Base-by-base conservation (phyloP, 257 asterid species). In the Dorcoceras hygrometricum region DNA sequence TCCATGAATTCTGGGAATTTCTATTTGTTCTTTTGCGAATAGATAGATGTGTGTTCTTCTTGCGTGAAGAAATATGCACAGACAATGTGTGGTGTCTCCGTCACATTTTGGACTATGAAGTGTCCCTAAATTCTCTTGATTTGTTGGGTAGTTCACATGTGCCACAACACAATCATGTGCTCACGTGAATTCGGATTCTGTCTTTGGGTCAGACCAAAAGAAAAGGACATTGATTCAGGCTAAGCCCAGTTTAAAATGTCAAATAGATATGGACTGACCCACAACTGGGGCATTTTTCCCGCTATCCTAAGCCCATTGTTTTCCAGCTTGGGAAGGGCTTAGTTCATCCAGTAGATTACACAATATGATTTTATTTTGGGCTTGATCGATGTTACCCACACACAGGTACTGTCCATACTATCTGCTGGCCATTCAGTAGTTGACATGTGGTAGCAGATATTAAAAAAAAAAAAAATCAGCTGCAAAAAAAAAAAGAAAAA, bases 11-110 rank as follows among this genome's bases (percentile, higher is more conserved):
- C 28, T 23, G 34, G 66, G 48, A 23, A 36, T 65, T 36, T 43
- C 56, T 53, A 28, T 65, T 65, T 46, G 75, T 69, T 43, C 14
- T 66, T 62, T 66, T 25, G 73, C 71, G 27, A 10, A 14, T 75
- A 67, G 74, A 63, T 6, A 67, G 74, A 63, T 6, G 48, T 27
- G 53, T 43, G 53, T 43, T 6, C 28, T 55, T 59, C 10, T 5
- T 26, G 39, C 20, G 54, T 10, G 48, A 3, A 59, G 20, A 16
- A 20, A 26, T 3, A 4, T 43, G 71, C 76, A 66, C 61, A 76
- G 67, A 57, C 32, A 31, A 7, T 59, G 43, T 28, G 22, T 7
- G 54, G 54, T 46, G 54, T 16, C 54, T 16, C 63, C 62, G 23
- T 39, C 59, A 43, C 56, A 25, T 55, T 2, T 68, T 73, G 66